Evolutionary conservation across 129 eudicot species (phyloP), one percentile per base, ranked within the genome.

Genomic region (Flaveria linearis): DNA sequence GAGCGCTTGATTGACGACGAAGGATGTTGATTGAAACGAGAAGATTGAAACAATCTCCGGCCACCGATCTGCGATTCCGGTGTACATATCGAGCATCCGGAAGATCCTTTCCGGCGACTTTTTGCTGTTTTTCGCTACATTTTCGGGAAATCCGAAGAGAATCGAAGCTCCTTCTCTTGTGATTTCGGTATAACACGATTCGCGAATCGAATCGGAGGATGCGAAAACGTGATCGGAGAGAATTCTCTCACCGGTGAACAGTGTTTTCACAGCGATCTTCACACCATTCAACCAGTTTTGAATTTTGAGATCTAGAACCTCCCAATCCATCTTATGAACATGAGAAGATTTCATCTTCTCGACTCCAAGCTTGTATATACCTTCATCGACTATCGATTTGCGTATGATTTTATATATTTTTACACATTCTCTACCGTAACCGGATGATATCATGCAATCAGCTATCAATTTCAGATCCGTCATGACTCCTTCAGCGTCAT

Each of bases 401-500:
- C 97, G 89, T 9, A 85, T 86, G 0, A 77, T 10, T 68, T 74
- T 92, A 77, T 89, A 92, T 1, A 92, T 83, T 8, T 78, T 75
- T 11, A 87, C 67, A 62, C 96, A 89, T 22, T 92, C 96, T 16
- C 86, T 87, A 2, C 86, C 90, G 25, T 89, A 92, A 1, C 97
- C 97, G 2, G 87, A 78, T 20, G 87, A 82, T 55, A 92, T 92
- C 97, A 92, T 92, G 20, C 93, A 92, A 41, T 92, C 97, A 0
- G 97, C 96, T 33, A 92, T 89, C 49, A 72, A 33, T 51, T 77
- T 84, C 60, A 92, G 73, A 77, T 87, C 93, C 14, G 67, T 73
- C 91, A 92, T 92, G 12, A 81, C 88, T 20, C 78, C 43, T 47
- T 65, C 82, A 1, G 90, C 83, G 3, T 42, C 87, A 17, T 82